These are phyloP conservation scores for Ascochyta fabae DNA, from an alignment of 2,329 filamentous ascomycete species.

Conservation along the genomic window DNA sequence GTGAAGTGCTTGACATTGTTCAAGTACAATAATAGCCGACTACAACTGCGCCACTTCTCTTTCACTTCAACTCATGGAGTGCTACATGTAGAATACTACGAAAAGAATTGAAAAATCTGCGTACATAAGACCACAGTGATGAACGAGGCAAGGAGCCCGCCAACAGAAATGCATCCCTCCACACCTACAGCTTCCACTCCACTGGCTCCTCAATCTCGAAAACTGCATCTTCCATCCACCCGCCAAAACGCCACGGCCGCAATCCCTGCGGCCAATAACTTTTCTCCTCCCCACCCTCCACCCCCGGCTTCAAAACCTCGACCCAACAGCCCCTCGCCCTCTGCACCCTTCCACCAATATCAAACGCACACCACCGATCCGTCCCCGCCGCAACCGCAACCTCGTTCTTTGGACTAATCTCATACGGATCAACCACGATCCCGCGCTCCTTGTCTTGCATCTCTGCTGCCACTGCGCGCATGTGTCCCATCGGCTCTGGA, in stretches of 20 bases:
- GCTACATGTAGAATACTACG: neutral
- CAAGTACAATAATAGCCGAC: neutral
- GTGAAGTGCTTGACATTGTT: neutral
- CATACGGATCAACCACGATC: conserved; percentile 28
- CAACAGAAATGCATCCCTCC: too few relatives aligned
- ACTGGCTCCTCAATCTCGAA: conserved; percentile 29
- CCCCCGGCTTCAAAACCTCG: conserved; percentile 10
- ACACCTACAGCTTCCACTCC: conserved; percentile 33
- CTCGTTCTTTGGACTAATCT: conserved; percentile 27
- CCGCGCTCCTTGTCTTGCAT: conserved; percentile 5
- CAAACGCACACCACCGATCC: conserved; percentile 34
- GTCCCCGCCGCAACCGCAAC: conserved; percentile 31
- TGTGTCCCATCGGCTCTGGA: conserved; percentile 18
- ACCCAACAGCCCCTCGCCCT: conserved; percentile 40
- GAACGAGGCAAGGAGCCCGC: neutral
- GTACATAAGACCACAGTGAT: neutral
- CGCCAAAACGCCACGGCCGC: conserved; percentile 33
- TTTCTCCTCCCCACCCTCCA: conserved; percentile 5
- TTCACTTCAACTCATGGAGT: neutral
- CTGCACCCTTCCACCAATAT: conserved; percentile 24
- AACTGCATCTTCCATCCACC: conserved; percentile 39
- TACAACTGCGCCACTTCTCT: too few relatives aligned
- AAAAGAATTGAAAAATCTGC: neutral
- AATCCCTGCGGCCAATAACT: conserved; percentile 33
- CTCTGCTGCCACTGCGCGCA: conserved; percentile 16